Percentiles rank a stretch among this genome's conserved stretches.
Evolutionary conservation across 2,329 filamentous ascomycete genomes (phyloP).

Genomic region (Tolypocladium amazonense): DNA sequence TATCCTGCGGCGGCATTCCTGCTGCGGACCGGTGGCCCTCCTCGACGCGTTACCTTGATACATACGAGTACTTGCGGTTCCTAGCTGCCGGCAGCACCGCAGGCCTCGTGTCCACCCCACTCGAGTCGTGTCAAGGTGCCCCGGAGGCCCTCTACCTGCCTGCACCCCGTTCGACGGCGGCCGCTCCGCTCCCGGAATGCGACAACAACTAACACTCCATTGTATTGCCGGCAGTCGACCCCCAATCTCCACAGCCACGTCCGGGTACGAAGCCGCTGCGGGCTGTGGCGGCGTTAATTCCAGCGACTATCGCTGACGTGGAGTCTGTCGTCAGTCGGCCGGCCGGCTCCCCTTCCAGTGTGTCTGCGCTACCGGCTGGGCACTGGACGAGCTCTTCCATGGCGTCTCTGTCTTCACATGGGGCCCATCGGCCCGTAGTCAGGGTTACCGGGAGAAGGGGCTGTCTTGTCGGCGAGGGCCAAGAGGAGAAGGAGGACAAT

Average conservation of each 20-base stretch:
- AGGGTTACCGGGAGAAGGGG: constrained; percentile 3
- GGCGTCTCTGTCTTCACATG: background rate
- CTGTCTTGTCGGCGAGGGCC: background rate
- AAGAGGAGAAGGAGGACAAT: background rate
- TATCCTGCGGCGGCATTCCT: constrained; percentile 5
- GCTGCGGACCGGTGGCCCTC: background rate
- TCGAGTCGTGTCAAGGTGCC: background rate
- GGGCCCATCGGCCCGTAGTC: constrained; percentile 1
- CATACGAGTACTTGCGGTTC: background rate
- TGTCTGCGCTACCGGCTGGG: background rate
- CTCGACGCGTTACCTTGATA: background rate
- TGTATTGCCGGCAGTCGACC: background rate
- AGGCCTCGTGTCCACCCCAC: background rate
- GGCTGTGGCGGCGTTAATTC: constrained; percentile 1
- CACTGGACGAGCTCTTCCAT: background rate
- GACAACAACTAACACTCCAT: constrained; percentile 1
- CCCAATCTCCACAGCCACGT: background rate
- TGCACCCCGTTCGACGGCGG: background rate
- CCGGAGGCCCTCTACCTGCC: background rate
- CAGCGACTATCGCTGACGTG: constrained; percentile 1
- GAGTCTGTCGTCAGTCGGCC: background rate
- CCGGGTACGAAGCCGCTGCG: background rate
- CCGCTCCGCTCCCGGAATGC: constrained; percentile 6
- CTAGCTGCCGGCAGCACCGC: background rate
- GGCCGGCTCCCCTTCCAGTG: background rate